Percentiles rank a stretch among this genome's conserved stretches.
phyloP scores from a whole-genome alignment of 208 protist genomes.

The Trypanosoma caninum region DNA sequence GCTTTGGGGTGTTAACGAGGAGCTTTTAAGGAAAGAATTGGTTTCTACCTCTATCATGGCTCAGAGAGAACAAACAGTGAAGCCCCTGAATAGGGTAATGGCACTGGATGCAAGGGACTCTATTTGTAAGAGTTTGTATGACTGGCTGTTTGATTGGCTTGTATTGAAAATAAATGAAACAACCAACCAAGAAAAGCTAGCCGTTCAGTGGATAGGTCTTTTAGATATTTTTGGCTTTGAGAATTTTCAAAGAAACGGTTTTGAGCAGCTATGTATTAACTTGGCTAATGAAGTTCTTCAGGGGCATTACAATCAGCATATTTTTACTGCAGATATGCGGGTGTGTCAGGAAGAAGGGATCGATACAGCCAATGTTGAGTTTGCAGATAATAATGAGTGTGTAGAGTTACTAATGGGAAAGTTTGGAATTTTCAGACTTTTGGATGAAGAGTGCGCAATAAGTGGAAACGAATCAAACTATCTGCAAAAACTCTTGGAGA shows the following conservation, averaged over 20 bases:
- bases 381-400: conserved; percentile 62
- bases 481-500: conserved; percentile 26
- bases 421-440: conserved; percentile 29
- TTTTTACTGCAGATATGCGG: conserved; percentile 59
- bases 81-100: conserved; percentile 24
- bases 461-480: conserved; percentile 28
- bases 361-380: conserved; percentile 66
- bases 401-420: conserved; percentile 42
- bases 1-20: conserved; percentile 26
- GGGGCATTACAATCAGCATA: conserved; percentile 84
- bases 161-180: conserved; percentile 41
- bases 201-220: conserved; percentile 46
- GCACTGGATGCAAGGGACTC: conserved; percentile 52
- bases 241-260: conserved; percentile 84
- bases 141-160: conserved; percentile 45
- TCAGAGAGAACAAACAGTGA: conserved; percentile 18
- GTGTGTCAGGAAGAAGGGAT: conserved; percentile 80
- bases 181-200: conserved; percentile 8
- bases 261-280: conserved; percentile 97
- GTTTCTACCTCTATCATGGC: conserved; percentile 18
- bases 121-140: conserved; percentile 45
- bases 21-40: conserved; percentile 27
- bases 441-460: conserved; percentile 37
- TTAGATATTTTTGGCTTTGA: conserved; percentile 82
- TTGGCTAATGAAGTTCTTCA: conserved; percentile 95